These are phyloP conservation scores for Entonaema liquescens DNA, from an alignment of 495 filamentous ascomycete genomes.

Conservation along the genomic window DNA sequence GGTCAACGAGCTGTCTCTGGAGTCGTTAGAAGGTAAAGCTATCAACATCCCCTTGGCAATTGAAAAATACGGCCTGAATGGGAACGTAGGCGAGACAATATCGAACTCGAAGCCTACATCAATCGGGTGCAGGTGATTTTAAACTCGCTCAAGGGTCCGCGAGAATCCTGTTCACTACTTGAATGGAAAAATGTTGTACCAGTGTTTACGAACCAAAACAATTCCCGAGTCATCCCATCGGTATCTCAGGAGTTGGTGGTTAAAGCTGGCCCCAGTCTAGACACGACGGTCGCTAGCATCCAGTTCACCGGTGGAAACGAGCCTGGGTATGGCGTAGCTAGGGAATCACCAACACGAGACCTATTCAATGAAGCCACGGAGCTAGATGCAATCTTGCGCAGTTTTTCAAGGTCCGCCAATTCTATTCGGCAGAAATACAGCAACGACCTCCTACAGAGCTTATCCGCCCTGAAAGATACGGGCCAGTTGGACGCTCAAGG, in stretches of 20 bases:
- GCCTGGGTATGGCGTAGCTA: too few species aligned
- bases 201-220: slow-evolving; percentile 10
- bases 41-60: slow-evolving; percentile 51
- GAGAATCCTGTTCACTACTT: neutral
- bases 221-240: slow-evolving; percentile 5
- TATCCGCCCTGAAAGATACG: slow-evolving; percentile 41
- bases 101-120: slow-evolving; percentile 55
- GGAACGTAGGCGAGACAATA: slow-evolving; percentile 56
- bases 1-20: slow-evolving; percentile 27
- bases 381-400: slow-evolving; percentile 47
- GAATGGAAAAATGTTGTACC: neutral
- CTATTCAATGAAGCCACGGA: slow-evolving; percentile 31
- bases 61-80: slow-evolving; percentile 58
- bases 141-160: slow-evolving; percentile 16
- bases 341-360: neutral
- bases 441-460: slow-evolving; percentile 51
- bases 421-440: slow-evolving; percentile 50
- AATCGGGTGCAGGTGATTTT: slow-evolving; percentile 51
- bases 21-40: slow-evolving; percentile 15
- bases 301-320: neutral
- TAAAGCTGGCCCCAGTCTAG: slow-evolving; percentile 4
- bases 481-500: slow-evolving; percentile 11
- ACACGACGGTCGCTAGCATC: neutral
- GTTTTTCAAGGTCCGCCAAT: slow-evolving; percentile 43
- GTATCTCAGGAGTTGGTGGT: slow-evolving; percentile 15